phyloP scores from a whole-genome alignment of 2,329 filamentous ascomycete species.

The Curvularia sp. region DNA sequence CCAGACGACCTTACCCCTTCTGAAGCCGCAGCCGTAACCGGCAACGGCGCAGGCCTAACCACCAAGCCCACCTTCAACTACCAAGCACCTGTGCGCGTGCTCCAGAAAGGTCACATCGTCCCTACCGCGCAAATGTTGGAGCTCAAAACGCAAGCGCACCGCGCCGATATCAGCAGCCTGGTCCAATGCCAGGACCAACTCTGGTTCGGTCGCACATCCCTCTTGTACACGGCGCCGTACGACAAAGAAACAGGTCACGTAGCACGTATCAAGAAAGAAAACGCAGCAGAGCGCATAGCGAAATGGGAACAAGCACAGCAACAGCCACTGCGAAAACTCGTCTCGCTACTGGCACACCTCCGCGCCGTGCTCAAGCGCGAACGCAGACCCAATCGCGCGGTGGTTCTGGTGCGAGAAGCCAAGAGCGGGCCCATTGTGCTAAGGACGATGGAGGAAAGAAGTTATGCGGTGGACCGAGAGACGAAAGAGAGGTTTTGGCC shows the following conservation, averaged over 20 bases:
- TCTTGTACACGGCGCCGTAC: constrained; percentile 35
- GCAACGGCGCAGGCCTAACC: constrained; percentile 11
- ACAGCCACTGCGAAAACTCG: constrained; percentile 32
- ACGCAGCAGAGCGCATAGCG: constrained; percentile 25
- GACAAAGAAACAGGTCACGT: constrained; percentile 21
- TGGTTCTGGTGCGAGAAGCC: constrained; percentile 27
- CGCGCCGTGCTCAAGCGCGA: constrained; percentile 22
- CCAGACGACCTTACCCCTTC: constrained; percentile 19
- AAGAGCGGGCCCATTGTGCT: constrained; percentile 26
- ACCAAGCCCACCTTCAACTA: constrained; percentile 24
- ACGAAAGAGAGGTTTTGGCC: constrained; percentile 27
- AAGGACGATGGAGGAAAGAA: constrained; percentile 25
- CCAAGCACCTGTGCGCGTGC: constrained; percentile 26
- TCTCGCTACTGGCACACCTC: constrained; percentile 24
- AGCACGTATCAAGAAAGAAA: constrained; percentile 23
- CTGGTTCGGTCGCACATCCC: constrained; percentile 42
- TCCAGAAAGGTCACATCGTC: constrained; percentile 36
- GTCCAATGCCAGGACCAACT: constrained; percentile 38
- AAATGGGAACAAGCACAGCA: constrained; percentile 36
- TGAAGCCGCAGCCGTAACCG: constrained; percentile 22
- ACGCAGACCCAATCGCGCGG: constrained; percentile 21
- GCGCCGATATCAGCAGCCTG: constrained; percentile 6
- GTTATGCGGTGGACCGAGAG: constrained; percentile 20
- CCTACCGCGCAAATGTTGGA: constrained; percentile 34
- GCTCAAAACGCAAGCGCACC: constrained; percentile 33